Percentiles rank a stretch among this genome's conserved stretches.
phyloP scores from a whole-genome alignment of 2,329 filamentous ascomycete species.

The Sporothrix euskadiensis region DNA sequence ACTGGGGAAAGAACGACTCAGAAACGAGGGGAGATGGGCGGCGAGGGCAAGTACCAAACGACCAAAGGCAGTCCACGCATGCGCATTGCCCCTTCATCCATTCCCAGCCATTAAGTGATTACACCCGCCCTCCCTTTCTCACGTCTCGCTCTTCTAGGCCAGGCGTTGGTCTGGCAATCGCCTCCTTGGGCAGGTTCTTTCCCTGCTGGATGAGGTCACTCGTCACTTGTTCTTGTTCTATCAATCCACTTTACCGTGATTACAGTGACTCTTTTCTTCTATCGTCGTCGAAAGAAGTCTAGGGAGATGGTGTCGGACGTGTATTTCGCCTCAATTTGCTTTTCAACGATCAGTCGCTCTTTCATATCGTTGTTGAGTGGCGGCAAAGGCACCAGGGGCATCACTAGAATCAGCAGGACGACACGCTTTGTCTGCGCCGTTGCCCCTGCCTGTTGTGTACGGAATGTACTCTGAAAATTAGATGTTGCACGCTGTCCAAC shows the following conservation, averaged over 20 bases:
- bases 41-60: background rate
- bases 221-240: background rate
- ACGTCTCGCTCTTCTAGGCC: background rate
- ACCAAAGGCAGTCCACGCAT: background rate
- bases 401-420: conserved; percentile 5
- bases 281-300: background rate
- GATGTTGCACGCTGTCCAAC: background rate
- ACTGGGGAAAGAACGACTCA: background rate
- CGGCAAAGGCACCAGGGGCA: background rate
- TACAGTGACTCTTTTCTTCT: background rate
- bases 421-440: background rate
- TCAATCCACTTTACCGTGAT: background rate
- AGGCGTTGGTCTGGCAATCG: background rate
- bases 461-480: background rate
- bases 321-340: background rate
- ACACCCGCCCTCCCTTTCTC: background rate
- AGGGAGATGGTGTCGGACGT: background rate
- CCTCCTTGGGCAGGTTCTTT: background rate
- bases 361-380: background rate
- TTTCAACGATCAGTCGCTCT: background rate
- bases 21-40: conserved; percentile 3
- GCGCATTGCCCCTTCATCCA: background rate
- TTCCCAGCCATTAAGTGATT: background rate
- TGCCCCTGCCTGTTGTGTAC: background rate
- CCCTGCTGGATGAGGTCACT: conserved; percentile 6